Evolutionary conservation across 768 basidiomycete genomes (phyloP).

Genomic region (Suillus occidentalis): DNA sequence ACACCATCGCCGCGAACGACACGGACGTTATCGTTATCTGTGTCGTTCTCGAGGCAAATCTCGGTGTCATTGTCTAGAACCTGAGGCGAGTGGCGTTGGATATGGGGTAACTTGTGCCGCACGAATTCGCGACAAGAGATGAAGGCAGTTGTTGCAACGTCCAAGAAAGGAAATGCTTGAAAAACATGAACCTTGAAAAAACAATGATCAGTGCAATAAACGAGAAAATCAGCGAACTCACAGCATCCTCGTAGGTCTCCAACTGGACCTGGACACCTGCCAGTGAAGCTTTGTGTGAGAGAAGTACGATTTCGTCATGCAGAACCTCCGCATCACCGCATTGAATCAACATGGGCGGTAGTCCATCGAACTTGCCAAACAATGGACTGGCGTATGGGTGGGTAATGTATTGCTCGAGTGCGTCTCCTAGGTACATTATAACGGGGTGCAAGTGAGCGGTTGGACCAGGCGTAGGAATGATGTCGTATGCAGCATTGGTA

Average conservation of each 20-base stretch:
- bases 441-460: slow-evolving; percentile 93
- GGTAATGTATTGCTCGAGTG: slow-evolving; percentile 79
- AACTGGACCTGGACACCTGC: slow-evolving; percentile 85
- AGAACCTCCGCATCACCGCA: slow-evolving; percentile 93
- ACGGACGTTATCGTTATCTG: slow-evolving; percentile 61
- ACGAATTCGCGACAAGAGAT: slow-evolving; percentile 71
- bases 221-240: slow-evolving; percentile 35
- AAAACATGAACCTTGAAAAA: slow-evolving; percentile 79
- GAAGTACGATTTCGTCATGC: slow-evolving; percentile 87
- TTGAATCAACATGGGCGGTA: slow-evolving; percentile 91
- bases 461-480: slow-evolving; percentile 67
- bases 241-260: slow-evolving; percentile 90
- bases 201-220: slow-evolving; percentile 1
- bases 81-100: slow-evolving; percentile 51
- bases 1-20: slow-evolving; percentile 77
- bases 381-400: slow-evolving; percentile 96
- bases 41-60: slow-evolving; percentile 64
- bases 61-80: slow-evolving; percentile 56
- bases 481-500: slow-evolving; percentile 83
- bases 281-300: slow-evolving; percentile 90
- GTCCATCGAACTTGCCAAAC: slow-evolving; percentile 83
- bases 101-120: slow-evolving; percentile 52
- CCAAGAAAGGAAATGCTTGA: slow-evolving; percentile 82
- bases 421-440: slow-evolving; percentile 86
- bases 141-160: slow-evolving; percentile 64